Percentiles rank a stretch among this genome's conserved stretches.
These are phyloP conservation scores for Globisporangium acanthophoron DNA, from an alignment of 352 stramenopile genomes.

Conservation along the genomic window DNA sequence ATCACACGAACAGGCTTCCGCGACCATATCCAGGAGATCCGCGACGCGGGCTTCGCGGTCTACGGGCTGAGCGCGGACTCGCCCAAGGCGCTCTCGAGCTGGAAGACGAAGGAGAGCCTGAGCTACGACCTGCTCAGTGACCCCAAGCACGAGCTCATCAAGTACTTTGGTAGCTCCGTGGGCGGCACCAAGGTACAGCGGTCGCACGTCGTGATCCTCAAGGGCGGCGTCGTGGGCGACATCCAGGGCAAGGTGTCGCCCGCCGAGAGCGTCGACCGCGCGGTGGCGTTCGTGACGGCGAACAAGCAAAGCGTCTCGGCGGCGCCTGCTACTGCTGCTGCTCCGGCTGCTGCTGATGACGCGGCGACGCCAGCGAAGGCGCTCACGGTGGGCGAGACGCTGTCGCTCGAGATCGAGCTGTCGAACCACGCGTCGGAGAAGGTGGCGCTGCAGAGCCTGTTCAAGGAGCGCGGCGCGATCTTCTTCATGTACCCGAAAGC, in stretches of 20 bases:
- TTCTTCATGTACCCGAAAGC: slow-evolving; percentile 90
- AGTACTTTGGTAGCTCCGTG: slow-evolving; percentile 84
- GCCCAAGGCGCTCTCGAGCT: slow-evolving; percentile 65
- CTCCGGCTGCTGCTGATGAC: background rate
- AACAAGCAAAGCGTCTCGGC: slow-evolving; percentile 23
- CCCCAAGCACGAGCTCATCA: slow-evolving; percentile 74
- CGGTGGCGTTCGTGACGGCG: slow-evolving; percentile 61
- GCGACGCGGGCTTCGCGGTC: slow-evolving; percentile 70
- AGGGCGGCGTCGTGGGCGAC: slow-evolving; percentile 73
- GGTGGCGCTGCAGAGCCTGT: slow-evolving; percentile 63
- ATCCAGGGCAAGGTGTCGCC: slow-evolving; percentile 76
- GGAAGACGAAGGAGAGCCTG: slow-evolving; percentile 75
- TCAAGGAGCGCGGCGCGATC: slow-evolving; percentile 69
- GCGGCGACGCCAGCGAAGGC: slow-evolving; percentile 4
- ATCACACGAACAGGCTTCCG: slow-evolving; percentile 46
- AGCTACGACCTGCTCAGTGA: slow-evolving; percentile 82
- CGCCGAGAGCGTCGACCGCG: slow-evolving; percentile 63
- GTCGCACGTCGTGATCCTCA: slow-evolving; percentile 80
- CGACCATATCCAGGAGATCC: slow-evolving; percentile 79
- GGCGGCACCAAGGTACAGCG: slow-evolving; percentile 73
- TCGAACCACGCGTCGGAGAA: slow-evolving; percentile 52
- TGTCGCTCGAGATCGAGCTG: slow-evolving; percentile 61
- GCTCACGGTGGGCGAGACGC: slow-evolving; percentile 37
- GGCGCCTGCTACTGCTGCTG: background rate
- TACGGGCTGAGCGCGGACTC: slow-evolving; percentile 78